These are phyloP conservation scores for Elsinoe australis DNA, from an alignment of 2,329 filamentous ascomycete genomes.

Conservation along the genomic window DNA sequence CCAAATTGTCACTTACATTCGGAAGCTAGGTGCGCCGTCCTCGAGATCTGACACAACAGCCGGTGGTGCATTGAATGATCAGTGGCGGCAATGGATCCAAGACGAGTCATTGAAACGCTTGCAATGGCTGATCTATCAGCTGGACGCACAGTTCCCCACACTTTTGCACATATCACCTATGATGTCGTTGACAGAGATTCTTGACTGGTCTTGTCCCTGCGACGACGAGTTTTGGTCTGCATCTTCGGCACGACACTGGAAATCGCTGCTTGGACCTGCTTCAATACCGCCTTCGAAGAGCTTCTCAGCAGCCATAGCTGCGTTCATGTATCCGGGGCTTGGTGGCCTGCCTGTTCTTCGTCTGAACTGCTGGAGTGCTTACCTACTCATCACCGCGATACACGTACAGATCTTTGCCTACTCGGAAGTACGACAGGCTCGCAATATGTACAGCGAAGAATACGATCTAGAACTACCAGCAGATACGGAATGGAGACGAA, in stretches of 20 bases:
- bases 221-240: conserved; percentile 1
- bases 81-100: not conserved
- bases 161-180: not conserved
- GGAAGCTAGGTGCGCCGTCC: too few relatives aligned
- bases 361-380: not conserved
- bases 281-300: not conserved
- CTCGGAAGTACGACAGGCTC: too few relatives aligned
- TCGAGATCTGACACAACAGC: too few relatives aligned
- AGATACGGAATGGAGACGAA: too few relatives aligned
- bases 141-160: not conserved
- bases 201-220: not conserved
- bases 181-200: not conserved
- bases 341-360: not conserved
- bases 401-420: not conserved
- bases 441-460: too few relatives aligned
- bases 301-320: not conserved
- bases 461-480: too few relatives aligned
- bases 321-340: not conserved
- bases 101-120: not conserved
- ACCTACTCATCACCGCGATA: not conserved
- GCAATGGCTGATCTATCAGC: not conserved
- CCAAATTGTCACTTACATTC: not conserved
- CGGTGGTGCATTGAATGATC: too few relatives aligned
- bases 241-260: not conserved
- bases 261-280: not conserved